These are phyloP conservation scores for Diplosphaera chodatii DNA, from an alignment of 139 green algal species.

Conservation along the genomic window DNA sequence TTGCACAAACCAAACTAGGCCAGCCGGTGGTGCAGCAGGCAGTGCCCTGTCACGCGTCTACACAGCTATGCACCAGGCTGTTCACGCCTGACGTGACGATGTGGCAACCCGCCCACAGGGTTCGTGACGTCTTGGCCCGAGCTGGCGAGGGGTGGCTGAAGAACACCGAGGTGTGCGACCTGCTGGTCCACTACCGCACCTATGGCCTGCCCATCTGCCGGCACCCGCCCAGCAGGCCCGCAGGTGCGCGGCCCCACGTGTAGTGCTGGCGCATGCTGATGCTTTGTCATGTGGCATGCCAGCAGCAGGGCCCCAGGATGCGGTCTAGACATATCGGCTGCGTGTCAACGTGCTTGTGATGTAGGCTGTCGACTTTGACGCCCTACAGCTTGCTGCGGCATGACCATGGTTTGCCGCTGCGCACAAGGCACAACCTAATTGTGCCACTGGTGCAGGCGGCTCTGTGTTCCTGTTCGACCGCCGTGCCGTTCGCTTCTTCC, in stretches of 20 bases:
- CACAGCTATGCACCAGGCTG: too few relatives aligned
- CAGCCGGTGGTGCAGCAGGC: too few relatives aligned
- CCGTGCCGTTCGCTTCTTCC: conserved; percentile 54
- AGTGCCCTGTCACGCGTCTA: too few relatives aligned
- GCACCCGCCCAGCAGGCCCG: conserved; percentile 24
- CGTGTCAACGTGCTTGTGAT: neutral
- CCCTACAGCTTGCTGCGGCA: neutral
- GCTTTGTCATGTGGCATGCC: neutral
- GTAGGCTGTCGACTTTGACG: too few relatives aligned
- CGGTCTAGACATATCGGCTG: too few relatives aligned
- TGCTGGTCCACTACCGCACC: conserved; percentile 23
- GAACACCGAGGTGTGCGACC: conserved; percentile 35
- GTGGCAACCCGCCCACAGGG: too few relatives aligned
- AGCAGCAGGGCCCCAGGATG: too few relatives aligned
- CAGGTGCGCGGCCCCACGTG: conserved; percentile 15
- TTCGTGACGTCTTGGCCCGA: conserved; percentile 2
- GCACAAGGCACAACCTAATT: too few relatives aligned
- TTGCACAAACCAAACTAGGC: too few relatives aligned
- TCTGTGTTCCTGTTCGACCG: conserved; percentile 61
- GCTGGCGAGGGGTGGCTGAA: conserved; percentile 30
- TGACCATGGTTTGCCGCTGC: neutral
- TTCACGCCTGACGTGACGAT: too few relatives aligned
- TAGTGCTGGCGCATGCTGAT: neutral
- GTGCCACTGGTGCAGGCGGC: conserved; percentile 38
- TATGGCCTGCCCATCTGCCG: conserved; percentile 13